Evolutionary conservation across 2,329 filamentous ascomycete species (phyloP).

Genomic region (Talaromyces sp.): DNA sequence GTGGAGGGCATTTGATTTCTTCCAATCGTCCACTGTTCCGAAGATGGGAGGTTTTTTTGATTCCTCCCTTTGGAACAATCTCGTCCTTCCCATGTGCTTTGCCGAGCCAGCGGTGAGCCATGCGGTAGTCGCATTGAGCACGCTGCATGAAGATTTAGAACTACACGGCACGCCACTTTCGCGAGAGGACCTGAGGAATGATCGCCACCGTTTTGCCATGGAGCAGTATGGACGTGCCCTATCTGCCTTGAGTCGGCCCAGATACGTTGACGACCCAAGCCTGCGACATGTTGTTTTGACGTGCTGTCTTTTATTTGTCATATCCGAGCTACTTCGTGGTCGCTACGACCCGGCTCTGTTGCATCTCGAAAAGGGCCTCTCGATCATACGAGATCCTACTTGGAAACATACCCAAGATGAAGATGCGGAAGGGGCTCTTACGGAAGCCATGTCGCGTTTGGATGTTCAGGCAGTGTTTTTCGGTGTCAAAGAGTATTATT

Average conservation of each 20-base stretch:
- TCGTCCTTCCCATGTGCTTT: slow-evolving; percentile 19
- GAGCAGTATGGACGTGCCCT: slow-evolving; percentile 19
- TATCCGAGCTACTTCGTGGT: slow-evolving; percentile 20
- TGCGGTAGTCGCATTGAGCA: slow-evolving; percentile 18
- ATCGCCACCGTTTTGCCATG: slow-evolving; percentile 18
- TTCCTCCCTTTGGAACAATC: slow-evolving; percentile 13
- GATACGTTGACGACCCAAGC: slow-evolving; percentile 12
- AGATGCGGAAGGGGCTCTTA: slow-evolving; percentile 4
- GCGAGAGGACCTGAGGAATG: slow-evolving; percentile 6
- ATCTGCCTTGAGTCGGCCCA: slow-evolving; percentile 12
- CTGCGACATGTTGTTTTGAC: slow-evolving; percentile 16
- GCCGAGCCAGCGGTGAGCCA: slow-evolving; percentile 16
- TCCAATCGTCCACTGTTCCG: slow-evolving; percentile 13
- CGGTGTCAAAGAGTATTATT: neutral
- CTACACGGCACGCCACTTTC: slow-evolving; percentile 8
- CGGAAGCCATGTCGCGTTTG: slow-evolving; percentile 10
- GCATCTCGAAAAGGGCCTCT: slow-evolving; percentile 19
- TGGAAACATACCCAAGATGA: neutral
- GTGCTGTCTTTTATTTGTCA: slow-evolving; percentile 20
- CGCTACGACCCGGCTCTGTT: slow-evolving; percentile 15
- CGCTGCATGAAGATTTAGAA: slow-evolving; percentile 15
- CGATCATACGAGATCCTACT: slow-evolving; percentile 13
- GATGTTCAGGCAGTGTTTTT: slow-evolving; percentile 12
- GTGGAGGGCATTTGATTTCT: slow-evolving; percentile 16
- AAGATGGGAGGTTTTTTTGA: slow-evolving; percentile 12